These are phyloP conservation scores for Durio zibethinus DNA, from an alignment of 345 rosid genomes.

Conservation along the genomic window DNA sequence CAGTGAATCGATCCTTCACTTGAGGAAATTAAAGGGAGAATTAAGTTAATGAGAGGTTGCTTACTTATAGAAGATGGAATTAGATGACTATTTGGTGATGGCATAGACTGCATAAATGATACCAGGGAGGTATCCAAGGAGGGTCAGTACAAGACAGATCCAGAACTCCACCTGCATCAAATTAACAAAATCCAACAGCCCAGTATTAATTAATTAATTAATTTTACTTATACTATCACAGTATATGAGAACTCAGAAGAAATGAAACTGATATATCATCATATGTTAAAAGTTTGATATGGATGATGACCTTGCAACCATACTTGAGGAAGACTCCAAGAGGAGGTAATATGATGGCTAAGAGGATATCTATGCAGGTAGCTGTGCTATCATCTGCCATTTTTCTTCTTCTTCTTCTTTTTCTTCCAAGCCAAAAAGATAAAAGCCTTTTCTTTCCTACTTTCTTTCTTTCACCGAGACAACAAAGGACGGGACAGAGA, in stretches of 20 bases:
- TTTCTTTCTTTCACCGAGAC: too few relatives aligned
- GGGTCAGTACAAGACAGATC: constrained; percentile 44
- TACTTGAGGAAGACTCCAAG: constrained; percentile 51
- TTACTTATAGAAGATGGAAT: neutral
- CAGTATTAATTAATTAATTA: neutral
- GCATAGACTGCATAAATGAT: constrained; percentile 43
- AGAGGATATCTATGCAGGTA: constrained; percentile 35
- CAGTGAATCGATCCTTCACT: neutral
- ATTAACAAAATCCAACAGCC: neutral
- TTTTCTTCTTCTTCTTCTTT: neutral
- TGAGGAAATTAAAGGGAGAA: neutral
- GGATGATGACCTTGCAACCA: constrained; percentile 35
- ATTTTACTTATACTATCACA: too few relatives aligned
- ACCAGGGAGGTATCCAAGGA: constrained; percentile 43
- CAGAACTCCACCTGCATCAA: constrained; percentile 37
- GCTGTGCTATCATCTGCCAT: constrained; percentile 27
- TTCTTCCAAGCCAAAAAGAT: neutral
- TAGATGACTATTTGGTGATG: constrained; percentile 32
- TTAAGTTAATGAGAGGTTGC: neutral
- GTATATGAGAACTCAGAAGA: neutral
- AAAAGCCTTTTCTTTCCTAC: neutral
- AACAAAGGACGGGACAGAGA: neutral
- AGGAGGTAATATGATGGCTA: constrained; percentile 48
- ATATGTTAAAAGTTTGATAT: neutral
- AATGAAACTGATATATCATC: too few relatives aligned